Percentiles rank a stretch among this genome's conserved stretches.
phyloP scores from a whole-genome alignment of 73 alveolate species.

The Breviolum minutum region DNA sequence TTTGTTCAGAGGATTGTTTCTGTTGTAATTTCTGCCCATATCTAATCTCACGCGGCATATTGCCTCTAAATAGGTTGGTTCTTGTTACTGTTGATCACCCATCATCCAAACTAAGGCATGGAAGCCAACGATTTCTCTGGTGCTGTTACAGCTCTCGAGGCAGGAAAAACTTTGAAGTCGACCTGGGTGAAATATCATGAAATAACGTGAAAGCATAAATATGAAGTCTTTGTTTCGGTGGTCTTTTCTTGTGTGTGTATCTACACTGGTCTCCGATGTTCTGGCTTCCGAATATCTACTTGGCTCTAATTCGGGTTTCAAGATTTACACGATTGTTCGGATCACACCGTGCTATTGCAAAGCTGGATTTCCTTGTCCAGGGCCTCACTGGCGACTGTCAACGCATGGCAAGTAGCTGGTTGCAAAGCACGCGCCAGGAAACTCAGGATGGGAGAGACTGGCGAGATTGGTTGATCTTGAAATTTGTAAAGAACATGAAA shows the following conservation, averaged over 20 bases:
- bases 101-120: background rate
- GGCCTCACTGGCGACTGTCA: constrained; percentile 14
- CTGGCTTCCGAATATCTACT: no score
- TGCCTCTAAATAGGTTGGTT: background rate
- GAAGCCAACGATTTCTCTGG: background rate
- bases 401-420: background rate
- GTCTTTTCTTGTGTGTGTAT: no score
- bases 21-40: background rate
- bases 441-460: background rate
- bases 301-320: no score
- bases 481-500: no score
- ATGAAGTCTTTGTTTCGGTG: no score
- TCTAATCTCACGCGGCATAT: no score
- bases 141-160: constrained; percentile 20
- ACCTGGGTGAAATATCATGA: no score
- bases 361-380: background rate
- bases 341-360: no score
- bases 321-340: no score
- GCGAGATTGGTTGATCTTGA: background rate
- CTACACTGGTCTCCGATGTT: no score
- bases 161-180: background rate
- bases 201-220: no score
- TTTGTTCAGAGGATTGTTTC: background rate
- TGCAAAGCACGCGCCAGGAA: background rate
- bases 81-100: background rate